These are phyloP conservation scores for Nigrograna mackinnonii DNA, from an alignment of 2,329 filamentous ascomycete species.

Conservation along the genomic window DNA sequence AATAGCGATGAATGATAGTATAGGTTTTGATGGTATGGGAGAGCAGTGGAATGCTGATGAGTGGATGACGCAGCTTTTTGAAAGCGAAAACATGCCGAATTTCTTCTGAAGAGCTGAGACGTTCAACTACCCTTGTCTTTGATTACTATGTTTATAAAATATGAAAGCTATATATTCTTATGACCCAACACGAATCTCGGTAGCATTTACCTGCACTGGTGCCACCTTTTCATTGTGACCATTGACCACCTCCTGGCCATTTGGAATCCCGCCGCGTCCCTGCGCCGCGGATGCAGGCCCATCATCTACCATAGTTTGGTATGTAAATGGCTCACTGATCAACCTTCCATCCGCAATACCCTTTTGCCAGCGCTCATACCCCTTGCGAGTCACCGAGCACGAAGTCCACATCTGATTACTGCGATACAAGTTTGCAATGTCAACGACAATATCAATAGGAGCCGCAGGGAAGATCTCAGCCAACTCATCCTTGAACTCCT, in stretches of 20 bases:
- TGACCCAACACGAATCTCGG: too few relatives aligned
- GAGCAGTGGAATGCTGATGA: not conserved
- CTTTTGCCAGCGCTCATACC: slow-evolving; percentile 17
- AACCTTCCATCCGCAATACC: slow-evolving; percentile 15
- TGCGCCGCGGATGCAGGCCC: slow-evolving; percentile 8
- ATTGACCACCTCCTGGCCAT: too few relatives aligned
- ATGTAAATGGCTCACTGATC: slow-evolving; percentile 13
- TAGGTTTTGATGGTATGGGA: not conserved
- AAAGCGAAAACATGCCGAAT: too few relatives aligned
- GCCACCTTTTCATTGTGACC: too few relatives aligned
- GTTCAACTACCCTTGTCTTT: too few relatives aligned
- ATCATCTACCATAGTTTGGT: slow-evolving; percentile 13
- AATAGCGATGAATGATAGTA: not conserved
- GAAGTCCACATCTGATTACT: slow-evolving; percentile 13
- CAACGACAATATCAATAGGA: slow-evolving; percentile 11
- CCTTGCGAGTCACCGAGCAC: slow-evolving; percentile 10
- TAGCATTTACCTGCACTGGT: too few relatives aligned
- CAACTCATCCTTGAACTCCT: not conserved
- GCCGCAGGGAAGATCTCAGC: slow-evolving; percentile 13
- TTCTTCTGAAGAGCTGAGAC: too few relatives aligned
- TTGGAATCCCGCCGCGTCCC: too few relatives aligned
- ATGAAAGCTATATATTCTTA: too few relatives aligned
- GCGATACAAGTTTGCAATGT: slow-evolving; percentile 14
- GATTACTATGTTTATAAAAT: too few relatives aligned
- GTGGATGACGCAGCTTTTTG: not conserved